phyloP scores from a whole-genome alignment of 768 basidiomycete species.

The Tulasnella sp. region DNA sequence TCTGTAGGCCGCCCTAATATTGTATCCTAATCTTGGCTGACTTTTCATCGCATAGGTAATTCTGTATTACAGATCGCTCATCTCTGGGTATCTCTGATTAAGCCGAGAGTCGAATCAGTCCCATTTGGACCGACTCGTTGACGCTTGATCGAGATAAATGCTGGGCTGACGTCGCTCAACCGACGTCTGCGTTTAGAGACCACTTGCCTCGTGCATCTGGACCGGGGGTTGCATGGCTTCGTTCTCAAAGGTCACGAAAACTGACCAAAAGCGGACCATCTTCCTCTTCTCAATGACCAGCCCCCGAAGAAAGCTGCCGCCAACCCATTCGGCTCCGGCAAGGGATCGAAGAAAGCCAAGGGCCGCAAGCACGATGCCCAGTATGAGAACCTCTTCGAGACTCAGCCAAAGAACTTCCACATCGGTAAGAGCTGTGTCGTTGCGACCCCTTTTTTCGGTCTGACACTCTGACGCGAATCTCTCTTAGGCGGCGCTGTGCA shows the following conservation, averaged over 20 bases:
- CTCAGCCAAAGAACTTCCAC: slow-evolving; percentile 86
- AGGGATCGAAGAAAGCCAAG: background rate
- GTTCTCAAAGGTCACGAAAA: background rate
- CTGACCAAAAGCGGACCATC: slow-evolving; percentile 8
- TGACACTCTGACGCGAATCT: background rate
- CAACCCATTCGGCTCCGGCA: slow-evolving; percentile 7
- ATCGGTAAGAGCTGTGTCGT: slow-evolving; percentile 62
- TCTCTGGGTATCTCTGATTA: background rate
- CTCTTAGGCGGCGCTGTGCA: slow-evolving; percentile 84
- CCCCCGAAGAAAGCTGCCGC: slow-evolving; percentile 12
- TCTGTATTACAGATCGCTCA: background rate
- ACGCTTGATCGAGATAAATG: background rate
- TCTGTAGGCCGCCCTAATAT: background rate
- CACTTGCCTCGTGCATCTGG: background rate
- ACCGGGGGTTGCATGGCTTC: slow-evolving; percentile 4
- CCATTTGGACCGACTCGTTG: background rate
- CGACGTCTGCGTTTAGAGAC: slow-evolving; percentile 15
- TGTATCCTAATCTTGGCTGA: background rate
- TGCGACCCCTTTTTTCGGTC: background rate
- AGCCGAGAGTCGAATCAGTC: background rate
- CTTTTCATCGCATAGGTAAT: background rate
- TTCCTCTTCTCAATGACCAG: slow-evolving; percentile 17
- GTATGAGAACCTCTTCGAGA: slow-evolving; percentile 64
- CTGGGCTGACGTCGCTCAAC: slow-evolving; percentile 12
- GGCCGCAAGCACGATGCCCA: background rate